phyloP scores from a whole-genome alignment of 2,329 filamentous ascomycete genomes.

The Chrysosporium keratinophilum region DNA sequence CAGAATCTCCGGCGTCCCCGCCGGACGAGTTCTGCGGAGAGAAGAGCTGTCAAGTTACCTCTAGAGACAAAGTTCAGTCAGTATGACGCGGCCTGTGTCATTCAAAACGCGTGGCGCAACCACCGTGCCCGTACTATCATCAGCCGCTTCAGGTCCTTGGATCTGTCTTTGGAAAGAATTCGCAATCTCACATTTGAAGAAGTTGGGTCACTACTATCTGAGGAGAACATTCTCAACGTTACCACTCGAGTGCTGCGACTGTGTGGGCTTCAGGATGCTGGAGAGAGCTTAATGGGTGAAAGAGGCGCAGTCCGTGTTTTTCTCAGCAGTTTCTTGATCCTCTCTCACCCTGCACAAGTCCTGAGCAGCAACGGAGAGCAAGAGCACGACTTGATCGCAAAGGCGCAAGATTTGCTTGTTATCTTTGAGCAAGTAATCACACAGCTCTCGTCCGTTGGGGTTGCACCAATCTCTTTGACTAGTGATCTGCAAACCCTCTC shows the following conservation, averaged over 20 bases:
- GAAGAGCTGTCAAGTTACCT: slow-evolving; percentile 28
- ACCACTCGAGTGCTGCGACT: slow-evolving; percentile 48
- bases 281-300: slow-evolving; percentile 38
- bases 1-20: slow-evolving; percentile 41
- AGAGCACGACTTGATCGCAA: slow-evolving; percentile 47
- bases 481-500: slow-evolving; percentile 41
- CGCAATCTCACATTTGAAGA: slow-evolving; percentile 49
- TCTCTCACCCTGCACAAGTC: slow-evolving; percentile 51
- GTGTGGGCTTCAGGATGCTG: slow-evolving; percentile 45
- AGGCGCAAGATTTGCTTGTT: slow-evolving; percentile 49
- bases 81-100: slow-evolving; percentile 45
- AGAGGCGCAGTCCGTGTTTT: slow-evolving; percentile 50
- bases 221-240: slow-evolving; percentile 42
- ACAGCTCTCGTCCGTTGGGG: slow-evolving; percentile 39
- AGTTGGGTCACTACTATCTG: slow-evolving; percentile 46
- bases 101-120: slow-evolving; percentile 50
- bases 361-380: slow-evolving; percentile 51
- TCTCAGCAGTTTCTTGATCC: slow-evolving; percentile 52
- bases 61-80: slow-evolving; percentile 35
- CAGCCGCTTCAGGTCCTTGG: slow-evolving; percentile 41
- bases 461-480: slow-evolving; percentile 35
- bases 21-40: slow-evolving; percentile 34
- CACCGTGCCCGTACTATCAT: slow-evolving; percentile 42
- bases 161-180: slow-evolving; percentile 45
- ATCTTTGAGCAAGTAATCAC: slow-evolving; percentile 46